Evolutionary conservation across 1,284 basidiomycete genomes (phyloP).

Genomic region (Xanthoconium separans): DNA sequence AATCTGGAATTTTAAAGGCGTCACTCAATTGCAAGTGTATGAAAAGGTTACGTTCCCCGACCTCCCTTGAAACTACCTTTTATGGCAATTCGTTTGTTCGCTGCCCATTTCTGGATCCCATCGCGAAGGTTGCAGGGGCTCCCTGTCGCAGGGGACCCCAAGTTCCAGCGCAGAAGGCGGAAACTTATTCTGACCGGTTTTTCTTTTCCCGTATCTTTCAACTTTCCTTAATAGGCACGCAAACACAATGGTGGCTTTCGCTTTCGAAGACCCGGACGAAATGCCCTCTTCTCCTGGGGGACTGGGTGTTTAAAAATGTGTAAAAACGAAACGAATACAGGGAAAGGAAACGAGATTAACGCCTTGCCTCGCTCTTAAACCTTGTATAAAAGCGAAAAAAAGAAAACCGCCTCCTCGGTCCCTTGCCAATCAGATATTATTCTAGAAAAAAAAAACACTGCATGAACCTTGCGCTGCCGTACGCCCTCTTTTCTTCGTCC

Average conservation of each 20-base stretch:
- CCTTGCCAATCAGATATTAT: too few relatives aligned
- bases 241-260: slow-evolving; percentile 32
- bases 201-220: slow-evolving; percentile 29
- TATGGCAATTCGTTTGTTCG: slow-evolving; percentile 55
- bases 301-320: slow-evolving; percentile 22
- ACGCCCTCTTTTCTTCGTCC: slow-evolving; percentile 31
- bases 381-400: slow-evolving; percentile 28
- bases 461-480: slow-evolving; percentile 37
- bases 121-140: slow-evolving; percentile 28
- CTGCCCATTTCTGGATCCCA: slow-evolving; percentile 32
- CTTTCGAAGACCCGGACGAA: slow-evolving; percentile 16
- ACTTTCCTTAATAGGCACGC: slow-evolving; percentile 30
- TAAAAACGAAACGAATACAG: slow-evolving; percentile 17
- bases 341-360: slow-evolving; percentile 25
- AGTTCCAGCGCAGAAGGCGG: slow-evolving; percentile 35
- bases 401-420: slow-evolving; percentile 29
- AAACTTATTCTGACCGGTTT: slow-evolving; percentile 30
- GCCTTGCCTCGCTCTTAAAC: slow-evolving; percentile 24
- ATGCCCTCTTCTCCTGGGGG: slow-evolving; percentile 22
- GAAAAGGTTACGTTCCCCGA: slow-evolving; percentile 37
- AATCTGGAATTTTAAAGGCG: slow-evolving; percentile 29
- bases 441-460: too few relatives aligned
- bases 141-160: slow-evolving; percentile 27
- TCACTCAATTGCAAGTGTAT: slow-evolving; percentile 27
- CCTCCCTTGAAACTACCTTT: slow-evolving; percentile 54